Evolutionary conservation across 257 asterid species (phyloP).

Genomic region (Rauvolfia tetraphylla): DNA sequence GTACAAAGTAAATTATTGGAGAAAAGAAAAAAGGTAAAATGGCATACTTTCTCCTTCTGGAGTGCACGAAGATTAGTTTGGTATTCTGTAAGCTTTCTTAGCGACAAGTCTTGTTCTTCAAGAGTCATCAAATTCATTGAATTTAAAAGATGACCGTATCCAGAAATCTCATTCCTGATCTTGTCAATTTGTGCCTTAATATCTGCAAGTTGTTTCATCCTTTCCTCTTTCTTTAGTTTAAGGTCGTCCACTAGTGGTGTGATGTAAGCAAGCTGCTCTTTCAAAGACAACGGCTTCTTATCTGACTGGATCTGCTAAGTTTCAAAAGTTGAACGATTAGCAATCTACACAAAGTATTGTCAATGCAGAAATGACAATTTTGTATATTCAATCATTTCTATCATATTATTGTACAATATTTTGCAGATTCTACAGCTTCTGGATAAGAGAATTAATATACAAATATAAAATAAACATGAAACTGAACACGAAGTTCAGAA

Average conservation of each 20-base stretch:
- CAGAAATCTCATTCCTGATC: slow-evolving; percentile 71
- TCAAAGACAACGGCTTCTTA: slow-evolving; percentile 56
- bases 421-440: background rate
- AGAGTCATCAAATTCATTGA: slow-evolving; percentile 39
- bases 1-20: background rate
- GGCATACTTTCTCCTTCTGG: slow-evolving; percentile 82
- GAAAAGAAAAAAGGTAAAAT: background rate
- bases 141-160: slow-evolving; percentile 43
- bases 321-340: slow-evolving; percentile 15
- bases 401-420: background rate
- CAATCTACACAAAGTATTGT: background rate
- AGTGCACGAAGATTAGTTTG: slow-evolving; percentile 68
- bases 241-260: slow-evolving; percentile 72
- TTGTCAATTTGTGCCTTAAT: slow-evolving; percentile 79
- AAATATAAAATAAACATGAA: background rate
- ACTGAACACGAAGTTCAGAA: background rate
- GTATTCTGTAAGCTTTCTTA: slow-evolving; percentile 74
- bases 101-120: slow-evolving; percentile 74
- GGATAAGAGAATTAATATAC: background rate
- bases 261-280: slow-evolving; percentile 69
- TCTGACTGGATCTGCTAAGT: slow-evolving; percentile 49
- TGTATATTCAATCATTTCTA: background rate
- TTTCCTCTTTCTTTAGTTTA: slow-evolving; percentile 64
- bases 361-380: background rate
- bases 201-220: slow-evolving; percentile 73